Conservation (phyloP, 192 early-diverging fungal genomes). For the Coemansia sp. region DNA sequence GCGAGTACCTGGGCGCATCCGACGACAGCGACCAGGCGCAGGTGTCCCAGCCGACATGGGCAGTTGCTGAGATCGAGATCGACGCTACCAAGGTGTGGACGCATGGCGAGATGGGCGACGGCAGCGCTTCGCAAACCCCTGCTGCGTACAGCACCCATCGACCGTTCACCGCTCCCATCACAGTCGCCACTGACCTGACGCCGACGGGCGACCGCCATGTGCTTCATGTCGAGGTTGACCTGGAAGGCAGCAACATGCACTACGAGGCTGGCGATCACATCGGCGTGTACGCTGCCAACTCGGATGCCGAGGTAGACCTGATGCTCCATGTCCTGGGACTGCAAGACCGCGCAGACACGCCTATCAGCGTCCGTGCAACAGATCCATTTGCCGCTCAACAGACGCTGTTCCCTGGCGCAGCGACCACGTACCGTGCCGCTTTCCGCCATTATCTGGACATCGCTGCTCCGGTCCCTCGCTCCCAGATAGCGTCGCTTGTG, state of each 20-base stretch:
- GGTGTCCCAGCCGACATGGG: constrained; percentile 56
- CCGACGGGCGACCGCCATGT: constrained; percentile 71
- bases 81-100: constrained; percentile 44
- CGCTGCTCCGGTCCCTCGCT: constrained; percentile 67
- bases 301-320: constrained; percentile 70
- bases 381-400: constrained; percentile 75
- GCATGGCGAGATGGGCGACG: constrained; percentile 41
- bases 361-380: constrained; percentile 69
- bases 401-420: constrained; percentile 84
- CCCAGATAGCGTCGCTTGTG: constrained; percentile 61
- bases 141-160: constrained; percentile 80
- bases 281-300: constrained; percentile 88
- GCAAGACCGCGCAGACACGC: constrained; percentile 63
- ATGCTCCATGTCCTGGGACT: constrained; percentile 66
- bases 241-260: constrained; percentile 73
- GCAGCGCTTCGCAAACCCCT: not conserved
- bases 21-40: constrained; percentile 29
- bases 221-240: constrained; percentile 92
- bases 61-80: constrained; percentile 52
- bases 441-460: constrained; percentile 94
- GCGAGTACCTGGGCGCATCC: constrained; percentile 63
- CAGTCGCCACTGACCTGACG: constrained; percentile 68
- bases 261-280: constrained; percentile 96
- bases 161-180: constrained; percentile 75
- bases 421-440: constrained; percentile 79